phyloP scores from a whole-genome alignment of 2,329 filamentous ascomycete genomes.

The Biscogniauxia mediterranea region DNA sequence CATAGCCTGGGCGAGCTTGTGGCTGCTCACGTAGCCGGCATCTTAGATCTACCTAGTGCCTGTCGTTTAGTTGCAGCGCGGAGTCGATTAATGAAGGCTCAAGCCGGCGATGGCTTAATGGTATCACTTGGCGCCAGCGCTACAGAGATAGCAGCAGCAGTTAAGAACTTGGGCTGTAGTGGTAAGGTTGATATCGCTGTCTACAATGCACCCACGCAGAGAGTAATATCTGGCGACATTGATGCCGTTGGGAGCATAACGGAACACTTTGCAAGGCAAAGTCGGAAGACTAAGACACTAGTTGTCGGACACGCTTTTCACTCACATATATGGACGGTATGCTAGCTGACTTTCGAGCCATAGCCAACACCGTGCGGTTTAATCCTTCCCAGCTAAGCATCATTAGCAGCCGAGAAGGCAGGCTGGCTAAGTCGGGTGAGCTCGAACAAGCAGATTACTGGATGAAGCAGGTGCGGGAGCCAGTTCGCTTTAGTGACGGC shows the following conservation, averaged over 20 bases:
- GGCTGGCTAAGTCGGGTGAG: slow-evolving; percentile 16
- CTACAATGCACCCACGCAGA: slow-evolving; percentile 29
- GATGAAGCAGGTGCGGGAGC: slow-evolving; percentile 27
- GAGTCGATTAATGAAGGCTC: slow-evolving; percentile 31
- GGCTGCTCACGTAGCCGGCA: slow-evolving; percentile 32
- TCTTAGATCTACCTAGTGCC: slow-evolving; percentile 32
- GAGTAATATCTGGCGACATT: slow-evolving; percentile 28
- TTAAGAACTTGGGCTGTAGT: slow-evolving; percentile 17
- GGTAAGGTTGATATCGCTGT: slow-evolving; percentile 23
- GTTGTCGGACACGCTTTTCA: slow-evolving; percentile 29
- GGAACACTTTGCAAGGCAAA: slow-evolving; percentile 15
- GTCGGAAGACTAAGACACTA: slow-evolving; percentile 23
- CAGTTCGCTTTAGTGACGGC: slow-evolving; percentile 32
- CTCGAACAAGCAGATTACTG: slow-evolving; percentile 30
- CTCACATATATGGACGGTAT: slow-evolving; percentile 28
- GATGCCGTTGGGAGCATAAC: slow-evolving; percentile 18
- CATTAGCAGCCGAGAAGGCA: slow-evolving; percentile 26
- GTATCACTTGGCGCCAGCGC: slow-evolving; percentile 27
- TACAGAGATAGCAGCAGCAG: slow-evolving; percentile 21
- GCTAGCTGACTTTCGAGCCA: slow-evolving; percentile 22
- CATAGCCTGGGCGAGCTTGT: slow-evolving; percentile 33
- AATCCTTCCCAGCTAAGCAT: slow-evolving; percentile 18
- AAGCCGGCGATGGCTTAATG: slow-evolving; percentile 24
- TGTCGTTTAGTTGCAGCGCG: slow-evolving; percentile 33
- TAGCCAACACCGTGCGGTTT: slow-evolving; percentile 23